Conservation (phyloP, 176 grass and related monocot species). For the Paspalum notatum region DNA sequence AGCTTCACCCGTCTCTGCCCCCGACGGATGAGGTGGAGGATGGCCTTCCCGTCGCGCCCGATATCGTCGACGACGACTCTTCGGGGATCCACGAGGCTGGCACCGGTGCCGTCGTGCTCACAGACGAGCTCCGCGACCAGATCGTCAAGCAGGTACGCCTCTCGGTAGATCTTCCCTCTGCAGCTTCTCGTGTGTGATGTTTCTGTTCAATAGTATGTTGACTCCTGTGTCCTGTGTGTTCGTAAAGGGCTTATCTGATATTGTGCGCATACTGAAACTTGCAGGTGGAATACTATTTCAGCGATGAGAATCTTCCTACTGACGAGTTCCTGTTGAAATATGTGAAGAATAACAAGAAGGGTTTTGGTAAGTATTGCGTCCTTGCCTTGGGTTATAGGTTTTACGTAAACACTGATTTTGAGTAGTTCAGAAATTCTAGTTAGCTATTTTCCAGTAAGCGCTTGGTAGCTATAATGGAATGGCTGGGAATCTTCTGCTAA, state of each 20-base stretch:
- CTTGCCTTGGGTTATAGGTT: constrained; percentile 22
- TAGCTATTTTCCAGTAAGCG: too few species aligned
- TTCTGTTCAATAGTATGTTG: neutral
- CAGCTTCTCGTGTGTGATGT: neutral
- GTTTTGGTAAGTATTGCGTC: constrained; percentile 65
- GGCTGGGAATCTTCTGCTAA: neutral
- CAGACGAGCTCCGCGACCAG: constrained; percentile 72
- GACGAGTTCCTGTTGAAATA: constrained; percentile 77
- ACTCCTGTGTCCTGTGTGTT: neutral
- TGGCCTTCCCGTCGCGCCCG: neutral
- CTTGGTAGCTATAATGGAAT: neutral
- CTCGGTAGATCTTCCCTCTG: neutral
- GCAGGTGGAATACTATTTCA: constrained; percentile 96
- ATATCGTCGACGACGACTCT: neutral
- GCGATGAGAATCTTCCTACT: constrained; percentile 85
- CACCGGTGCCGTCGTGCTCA: constrained; percentile 41
- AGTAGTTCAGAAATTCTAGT: neutral
- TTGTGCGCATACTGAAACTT: constrained; percentile 16
- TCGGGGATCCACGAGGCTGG: neutral
- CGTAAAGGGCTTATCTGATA: neutral
- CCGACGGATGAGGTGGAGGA: constrained; percentile 24
- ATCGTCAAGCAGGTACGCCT: constrained; percentile 77
- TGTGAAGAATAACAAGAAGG: constrained; percentile 75
- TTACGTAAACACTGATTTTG: neutral
- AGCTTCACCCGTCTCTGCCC: too few species aligned